Base-by-base conservation (phyloP, 2,329 filamentous ascomycete genomes). In the Keithomyces neogunnii region DNA sequence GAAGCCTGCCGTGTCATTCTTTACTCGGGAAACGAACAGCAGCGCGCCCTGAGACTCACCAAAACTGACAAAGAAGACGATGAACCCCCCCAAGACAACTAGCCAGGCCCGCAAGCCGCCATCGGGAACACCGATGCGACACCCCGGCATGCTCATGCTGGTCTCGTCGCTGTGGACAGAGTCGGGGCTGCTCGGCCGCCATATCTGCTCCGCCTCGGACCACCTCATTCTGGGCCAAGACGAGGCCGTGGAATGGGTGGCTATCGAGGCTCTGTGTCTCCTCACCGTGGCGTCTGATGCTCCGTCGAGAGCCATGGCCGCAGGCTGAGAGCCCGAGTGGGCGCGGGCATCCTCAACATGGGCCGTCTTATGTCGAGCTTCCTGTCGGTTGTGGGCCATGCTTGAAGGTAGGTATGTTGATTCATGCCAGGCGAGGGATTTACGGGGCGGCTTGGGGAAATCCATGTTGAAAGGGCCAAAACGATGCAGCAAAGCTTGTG, bases 31-130 rank as follows among this genome's bases (percentile, higher is more conserved):
- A 19, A 9, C 11, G n/a, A 13, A 3, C 19, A 5, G 8, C 26
- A 39, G 4, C 3, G 42, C 7, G 29, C 5, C 29, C 9, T 13
- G 9, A 9, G 31, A 52, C 59, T 11, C 44, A 66, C 64, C 65
- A 47, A 66, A 63, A 13, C 57, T 56, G 31, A 59, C 56, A 13
- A 55, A 55, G 28, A 63, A 63, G 44, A 62, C 59, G 40, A 66
- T 36, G 45, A 66, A 66, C 0, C 61, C 61, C n/a, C 62, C 63
- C 1, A 61, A n/a, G 4, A 66, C 64, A 7, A 64, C 62, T 9
- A 65, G 53, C 65, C 64, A 66, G 7, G 62, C 64, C 3, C 62
- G 57, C 19, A 53, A 32, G 2, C 63, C 63, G 3, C 64, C 59
- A 46, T 66, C 59, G 4, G 62, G 62, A 6, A 54, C 28, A 9